These are phyloP conservation scores for Madurella fahalii DNA, from an alignment of 2,329 filamentous ascomycete species.

Conservation along the genomic window DNA sequence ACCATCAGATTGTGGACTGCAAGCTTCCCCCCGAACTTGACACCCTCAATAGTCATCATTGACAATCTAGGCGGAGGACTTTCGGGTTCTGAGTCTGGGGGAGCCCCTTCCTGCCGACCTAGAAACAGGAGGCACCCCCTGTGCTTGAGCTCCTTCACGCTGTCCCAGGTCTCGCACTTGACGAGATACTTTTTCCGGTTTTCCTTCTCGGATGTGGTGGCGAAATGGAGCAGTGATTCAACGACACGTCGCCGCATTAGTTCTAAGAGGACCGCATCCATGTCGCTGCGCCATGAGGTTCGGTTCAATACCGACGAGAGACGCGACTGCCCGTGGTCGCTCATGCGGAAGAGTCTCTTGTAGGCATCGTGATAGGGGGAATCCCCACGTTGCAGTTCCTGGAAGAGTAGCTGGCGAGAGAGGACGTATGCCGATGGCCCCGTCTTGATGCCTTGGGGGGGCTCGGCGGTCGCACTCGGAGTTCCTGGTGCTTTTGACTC, in stretches of 20 bases:
- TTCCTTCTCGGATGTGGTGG: conserved; percentile 27
- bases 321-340: conserved; percentile 9
- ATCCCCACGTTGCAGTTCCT: conserved; percentile 15
- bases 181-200: conserved; percentile 38
- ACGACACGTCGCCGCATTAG: conserved; percentile 46
- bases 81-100: background rate
- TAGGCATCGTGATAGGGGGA: conserved; percentile 19
- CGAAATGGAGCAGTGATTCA: conserved; percentile 43
- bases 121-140: conserved; percentile 47
- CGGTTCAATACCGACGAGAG: conserved; percentile 7
- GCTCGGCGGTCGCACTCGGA: background rate
- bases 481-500: conserved; percentile 9
- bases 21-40: conserved; percentile 36
- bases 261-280: conserved; percentile 50
- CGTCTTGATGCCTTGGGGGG: conserved; percentile 11
- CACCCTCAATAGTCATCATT: conserved; percentile 40
- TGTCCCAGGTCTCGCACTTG: conserved; percentile 42
- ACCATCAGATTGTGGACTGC: conserved; percentile 50
- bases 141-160: conserved; percentile 36
- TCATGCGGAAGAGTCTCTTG: conserved; percentile 18
- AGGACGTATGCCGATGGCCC: conserved; percentile 31
- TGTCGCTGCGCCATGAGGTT: conserved; percentile 50
- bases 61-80: conserved; percentile 37
- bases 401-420: conserved; percentile 32
- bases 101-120: conserved; percentile 4